Evolutionary conservation across 495 filamentous ascomycete species (phyloP).

Genomic region (Penicillium longicatenatum): DNA sequence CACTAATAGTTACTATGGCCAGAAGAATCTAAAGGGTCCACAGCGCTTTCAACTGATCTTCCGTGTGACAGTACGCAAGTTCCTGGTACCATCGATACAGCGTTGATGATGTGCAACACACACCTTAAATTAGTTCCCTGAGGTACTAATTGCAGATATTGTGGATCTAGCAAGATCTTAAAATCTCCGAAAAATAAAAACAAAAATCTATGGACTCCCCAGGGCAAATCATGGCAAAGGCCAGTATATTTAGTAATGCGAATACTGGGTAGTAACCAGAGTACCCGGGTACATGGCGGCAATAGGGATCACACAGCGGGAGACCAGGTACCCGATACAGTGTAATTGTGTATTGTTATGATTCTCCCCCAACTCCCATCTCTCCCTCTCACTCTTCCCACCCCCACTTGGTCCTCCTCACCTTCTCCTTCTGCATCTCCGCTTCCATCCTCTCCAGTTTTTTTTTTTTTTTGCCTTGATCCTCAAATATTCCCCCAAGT

Average conservation of each 20-base stretch:
- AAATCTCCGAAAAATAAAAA: neutral
- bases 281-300: conserved; percentile 8
- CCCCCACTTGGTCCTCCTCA: conserved; percentile 33
- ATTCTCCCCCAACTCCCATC: conserved; percentile 24
- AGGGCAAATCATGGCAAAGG: neutral
- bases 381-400: conserved; percentile 22
- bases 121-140: neutral
- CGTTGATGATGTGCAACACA: conserved; percentile 2
- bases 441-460: conserved; percentile 12
- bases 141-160: neutral
- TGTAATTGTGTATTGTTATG: conserved; percentile 26
- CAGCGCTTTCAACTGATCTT: conserved; percentile 6
- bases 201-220: neutral
- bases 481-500: conserved; percentile 15
- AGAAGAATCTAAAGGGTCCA: conserved; percentile 5
- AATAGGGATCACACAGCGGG: conserved; percentile 9
- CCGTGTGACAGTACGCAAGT: conserved; percentile 12
- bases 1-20: neutral
- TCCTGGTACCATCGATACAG: conserved; percentile 18
- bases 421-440: conserved; percentile 32
- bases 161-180: neutral
- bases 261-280: neutral
- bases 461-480: conserved; percentile 16
- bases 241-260: neutral
- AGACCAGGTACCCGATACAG: conserved; percentile 18